Conservation (phyloP, 441 rosid species). For the Sinapis alba region DNA sequence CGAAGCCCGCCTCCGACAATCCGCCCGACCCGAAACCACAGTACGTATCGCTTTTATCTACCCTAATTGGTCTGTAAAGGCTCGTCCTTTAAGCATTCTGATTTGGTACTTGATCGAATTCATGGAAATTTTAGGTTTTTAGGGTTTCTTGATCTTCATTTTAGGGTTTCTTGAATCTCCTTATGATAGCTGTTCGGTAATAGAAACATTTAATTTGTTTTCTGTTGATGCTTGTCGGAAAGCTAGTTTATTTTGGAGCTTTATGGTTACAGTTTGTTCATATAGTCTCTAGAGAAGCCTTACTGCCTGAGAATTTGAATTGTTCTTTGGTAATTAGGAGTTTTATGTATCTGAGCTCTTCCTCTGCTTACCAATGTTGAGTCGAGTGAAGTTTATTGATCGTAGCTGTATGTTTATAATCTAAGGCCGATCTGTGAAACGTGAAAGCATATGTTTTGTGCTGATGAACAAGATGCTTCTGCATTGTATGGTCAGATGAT, state of each 20-base stretch:
- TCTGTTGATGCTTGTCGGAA: not conserved
- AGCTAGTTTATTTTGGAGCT: not conserved
- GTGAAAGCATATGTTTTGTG: not conserved
- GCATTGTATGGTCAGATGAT: conserved; percentile 63
- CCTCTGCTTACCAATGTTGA: conserved; percentile 5
- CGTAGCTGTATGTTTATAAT: not conserved
- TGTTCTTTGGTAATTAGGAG: conserved; percentile 11
- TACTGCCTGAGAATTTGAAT: too few relatives aligned
- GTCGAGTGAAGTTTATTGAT: not conserved
- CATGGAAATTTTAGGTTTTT: not conserved
- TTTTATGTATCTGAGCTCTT: conserved; percentile 16
- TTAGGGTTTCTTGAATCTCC: not conserved
- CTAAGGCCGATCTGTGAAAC: not conserved
- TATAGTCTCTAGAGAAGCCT: not conserved
- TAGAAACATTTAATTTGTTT: not conserved
- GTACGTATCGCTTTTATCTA: conserved; percentile 35
- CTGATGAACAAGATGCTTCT: conserved; percentile 19
- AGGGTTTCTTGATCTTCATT: not conserved
- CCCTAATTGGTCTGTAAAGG: not conserved
- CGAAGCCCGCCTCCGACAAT: conserved; percentile 77
- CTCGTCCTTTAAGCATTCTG: not conserved
- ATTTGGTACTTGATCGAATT: conserved; percentile 10
- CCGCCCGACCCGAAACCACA: conserved; percentile 75
- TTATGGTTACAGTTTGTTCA: conserved; percentile 1
- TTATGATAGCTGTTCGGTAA: not conserved